Percentiles rank a stretch among this genome's conserved stretches.
Conservation (phyloP, 352 stramenopile species). For the Pythium biforme region DNA sequence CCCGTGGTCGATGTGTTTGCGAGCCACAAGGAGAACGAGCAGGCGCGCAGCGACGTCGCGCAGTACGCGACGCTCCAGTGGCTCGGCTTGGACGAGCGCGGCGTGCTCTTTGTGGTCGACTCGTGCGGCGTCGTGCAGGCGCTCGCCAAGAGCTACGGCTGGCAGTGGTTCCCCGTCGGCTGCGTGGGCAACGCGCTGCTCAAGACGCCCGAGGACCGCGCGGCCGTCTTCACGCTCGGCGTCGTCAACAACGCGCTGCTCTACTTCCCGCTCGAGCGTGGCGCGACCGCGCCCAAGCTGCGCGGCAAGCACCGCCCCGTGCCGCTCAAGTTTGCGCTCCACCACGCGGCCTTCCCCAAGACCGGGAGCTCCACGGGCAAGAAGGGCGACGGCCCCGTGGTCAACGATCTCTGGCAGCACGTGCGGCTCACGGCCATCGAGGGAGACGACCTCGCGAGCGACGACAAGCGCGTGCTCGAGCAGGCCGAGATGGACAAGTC, state of each 20-base stretch:
- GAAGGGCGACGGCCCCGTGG: constrained; percentile 23
- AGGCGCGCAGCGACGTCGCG: constrained; percentile 33
- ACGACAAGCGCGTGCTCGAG: constrained; percentile 47
- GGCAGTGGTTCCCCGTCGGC: constrained; percentile 74
- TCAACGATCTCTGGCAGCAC: constrained; percentile 72
- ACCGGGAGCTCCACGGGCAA: constrained; percentile 29
- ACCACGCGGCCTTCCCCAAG: constrained; percentile 54
- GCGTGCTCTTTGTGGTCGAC: constrained; percentile 71
- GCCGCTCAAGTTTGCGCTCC: constrained; percentile 59
- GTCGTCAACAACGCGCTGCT: constrained; percentile 72
- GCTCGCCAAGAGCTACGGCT: constrained; percentile 47
- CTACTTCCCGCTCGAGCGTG: constrained; percentile 69
- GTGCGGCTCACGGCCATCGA: constrained; percentile 48
- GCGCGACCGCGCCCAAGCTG: constrained; percentile 40
- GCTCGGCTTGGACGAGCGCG: constrained; percentile 76
- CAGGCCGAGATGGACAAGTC: constrained; percentile 84
- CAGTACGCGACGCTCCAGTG: constrained; percentile 67
- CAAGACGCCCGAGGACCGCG: constrained; percentile 57
- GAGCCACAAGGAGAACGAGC: constrained; percentile 66
- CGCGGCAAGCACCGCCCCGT: constrained; percentile 74
- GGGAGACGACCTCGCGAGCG: constrained; percentile 20
- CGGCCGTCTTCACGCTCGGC: constrained; percentile 63
- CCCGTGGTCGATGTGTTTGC: constrained; percentile 63
- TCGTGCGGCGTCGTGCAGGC: constrained; percentile 65
- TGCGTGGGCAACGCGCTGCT: constrained; percentile 59